phyloP scores from a whole-genome alignment of 805 yeast species.

The Suhomyces sp. region DNA sequence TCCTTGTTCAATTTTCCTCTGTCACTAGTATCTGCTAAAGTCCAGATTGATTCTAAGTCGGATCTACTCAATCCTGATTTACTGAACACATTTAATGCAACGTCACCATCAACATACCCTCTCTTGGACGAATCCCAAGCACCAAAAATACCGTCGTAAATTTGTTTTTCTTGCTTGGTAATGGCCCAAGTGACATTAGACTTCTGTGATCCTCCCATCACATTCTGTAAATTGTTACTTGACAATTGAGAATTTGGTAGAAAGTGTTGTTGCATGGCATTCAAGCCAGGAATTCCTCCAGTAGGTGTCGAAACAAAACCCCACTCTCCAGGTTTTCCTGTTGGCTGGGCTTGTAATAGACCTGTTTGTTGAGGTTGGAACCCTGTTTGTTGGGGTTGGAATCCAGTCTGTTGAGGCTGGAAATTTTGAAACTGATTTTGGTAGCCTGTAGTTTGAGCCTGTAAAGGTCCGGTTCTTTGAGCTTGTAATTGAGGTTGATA shows the following conservation, averaged over 20 bases:
- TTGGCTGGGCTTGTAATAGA: slow-evolving; percentile 48
- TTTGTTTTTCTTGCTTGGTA: slow-evolving; percentile 80
- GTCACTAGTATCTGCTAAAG: slow-evolving; percentile 76
- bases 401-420: slow-evolving; percentile 22
- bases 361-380: slow-evolving; percentile 46
- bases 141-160: slow-evolving; percentile 82
- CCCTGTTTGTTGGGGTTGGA: slow-evolving; percentile 27
- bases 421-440: slow-evolving; percentile 25
- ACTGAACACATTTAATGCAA: slow-evolving; percentile 83
- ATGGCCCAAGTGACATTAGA: slow-evolving; percentile 77
- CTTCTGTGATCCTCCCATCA: slow-evolving; percentile 40
- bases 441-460: slow-evolving; percentile 33
- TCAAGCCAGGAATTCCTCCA: slow-evolving; percentile 70
- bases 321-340: slow-evolving; percentile 80
- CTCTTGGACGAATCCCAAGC: slow-evolving; percentile 74
- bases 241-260: slow-evolving; percentile 50
- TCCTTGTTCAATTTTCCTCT: slow-evolving; percentile 83
- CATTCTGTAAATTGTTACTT: slow-evolving; percentile 39
- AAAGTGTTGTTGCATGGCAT: slow-evolving; percentile 64
- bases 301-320: slow-evolving; percentile 70
- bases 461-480: slow-evolving; percentile 20
- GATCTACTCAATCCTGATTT: slow-evolving; percentile 86
- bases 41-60: slow-evolving; percentile 91
- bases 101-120: slow-evolving; percentile 76
- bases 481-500: slow-evolving; percentile 26